Percentiles rank a stretch among this genome's conserved stretches.
phyloP scores from a whole-genome alignment of 1,284 basidiomycete species.

The Stygiomarasmius scandens region DNA sequence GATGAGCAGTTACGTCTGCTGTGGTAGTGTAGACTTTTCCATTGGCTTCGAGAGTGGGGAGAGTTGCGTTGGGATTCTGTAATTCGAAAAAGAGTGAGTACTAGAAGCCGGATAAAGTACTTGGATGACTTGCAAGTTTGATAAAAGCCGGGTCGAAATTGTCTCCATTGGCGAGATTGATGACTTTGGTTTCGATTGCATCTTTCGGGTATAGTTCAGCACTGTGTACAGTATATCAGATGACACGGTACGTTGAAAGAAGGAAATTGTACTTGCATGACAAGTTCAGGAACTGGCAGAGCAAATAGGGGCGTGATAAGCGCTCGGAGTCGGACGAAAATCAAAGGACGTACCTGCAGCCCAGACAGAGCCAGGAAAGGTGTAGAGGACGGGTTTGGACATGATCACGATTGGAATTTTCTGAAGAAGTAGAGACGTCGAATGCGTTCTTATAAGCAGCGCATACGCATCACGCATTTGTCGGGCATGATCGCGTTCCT shows the following conservation, averaged over 20 bases:
- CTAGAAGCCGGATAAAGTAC: background rate
- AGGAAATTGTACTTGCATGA: constrained; percentile 39
- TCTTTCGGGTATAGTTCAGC: constrained; percentile 43
- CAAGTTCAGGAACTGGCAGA: constrained; percentile 42
- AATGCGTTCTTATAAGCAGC: background rate
- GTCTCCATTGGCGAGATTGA: constrained; percentile 54
- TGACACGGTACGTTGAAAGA: background rate
- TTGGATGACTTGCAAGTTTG: constrained; percentile 43
- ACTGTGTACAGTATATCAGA: constrained; percentile 10
- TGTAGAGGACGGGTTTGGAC: constrained; percentile 38
- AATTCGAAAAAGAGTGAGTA: background rate
- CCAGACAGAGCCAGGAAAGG: constrained; percentile 51
- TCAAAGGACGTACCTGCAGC: constrained; percentile 31
- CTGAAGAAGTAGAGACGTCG: constrained; percentile 7
- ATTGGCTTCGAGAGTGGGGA: constrained; percentile 53
- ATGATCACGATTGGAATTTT: background rate
- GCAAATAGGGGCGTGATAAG: background rate
- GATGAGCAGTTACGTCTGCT: constrained; percentile 47
- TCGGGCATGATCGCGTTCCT: too few relatives aligned
- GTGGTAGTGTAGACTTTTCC: constrained; percentile 52
- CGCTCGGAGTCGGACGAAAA: background rate
- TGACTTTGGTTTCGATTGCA: constrained; percentile 36
- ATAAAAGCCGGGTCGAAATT: constrained; percentile 67
- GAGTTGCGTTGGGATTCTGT: constrained; percentile 56
- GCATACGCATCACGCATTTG: too few relatives aligned